These are phyloP conservation scores for Abrus pulchellus DNA, from an alignment of 306 rosid species.

Conservation along the genomic window DNA sequence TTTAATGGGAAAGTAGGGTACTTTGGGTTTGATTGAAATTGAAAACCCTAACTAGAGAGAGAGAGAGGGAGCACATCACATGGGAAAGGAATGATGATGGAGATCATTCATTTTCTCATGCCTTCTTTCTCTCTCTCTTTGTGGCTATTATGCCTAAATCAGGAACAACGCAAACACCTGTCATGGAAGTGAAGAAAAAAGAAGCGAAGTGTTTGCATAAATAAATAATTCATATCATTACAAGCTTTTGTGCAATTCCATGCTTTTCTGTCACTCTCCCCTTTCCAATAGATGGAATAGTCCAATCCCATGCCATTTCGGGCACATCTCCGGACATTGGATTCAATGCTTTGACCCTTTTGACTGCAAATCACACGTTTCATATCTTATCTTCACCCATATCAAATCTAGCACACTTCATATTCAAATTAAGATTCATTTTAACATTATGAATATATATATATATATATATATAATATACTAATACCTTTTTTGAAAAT, in stretches of 20 bases:
- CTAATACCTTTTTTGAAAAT: too few species aligned
- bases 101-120: slow-evolving; percentile 32
- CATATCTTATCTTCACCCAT: not conserved
- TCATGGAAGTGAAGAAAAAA: slow-evolving; percentile 18
- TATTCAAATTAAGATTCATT: too few species aligned
- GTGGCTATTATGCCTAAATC: slow-evolving; percentile 47
- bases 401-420: not conserved
- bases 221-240: slow-evolving; percentile 50
- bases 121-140: slow-evolving; percentile 42
- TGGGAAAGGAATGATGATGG: slow-evolving; percentile 59
- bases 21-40: slow-evolving; percentile 68
- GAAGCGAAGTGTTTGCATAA: slow-evolving; percentile 35
- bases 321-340: not conserved
- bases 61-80: slow-evolving; percentile 51
- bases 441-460: too few species aligned
- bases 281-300: slow-evolving; percentile 33
- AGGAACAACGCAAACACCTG: slow-evolving; percentile 51
- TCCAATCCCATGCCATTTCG: slow-evolving; percentile 11
- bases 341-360: slow-evolving; percentile 43
- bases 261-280: slow-evolving; percentile 39
- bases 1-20: slow-evolving; percentile 51
- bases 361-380: not conserved
- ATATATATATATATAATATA: too few species aligned
- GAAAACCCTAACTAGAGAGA: slow-evolving; percentile 73
- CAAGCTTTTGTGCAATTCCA: slow-evolving; percentile 53